Base-by-base conservation (phyloP, 2,329 filamentous ascomycete genomes). In the Fusarium abutilonis region DNA sequence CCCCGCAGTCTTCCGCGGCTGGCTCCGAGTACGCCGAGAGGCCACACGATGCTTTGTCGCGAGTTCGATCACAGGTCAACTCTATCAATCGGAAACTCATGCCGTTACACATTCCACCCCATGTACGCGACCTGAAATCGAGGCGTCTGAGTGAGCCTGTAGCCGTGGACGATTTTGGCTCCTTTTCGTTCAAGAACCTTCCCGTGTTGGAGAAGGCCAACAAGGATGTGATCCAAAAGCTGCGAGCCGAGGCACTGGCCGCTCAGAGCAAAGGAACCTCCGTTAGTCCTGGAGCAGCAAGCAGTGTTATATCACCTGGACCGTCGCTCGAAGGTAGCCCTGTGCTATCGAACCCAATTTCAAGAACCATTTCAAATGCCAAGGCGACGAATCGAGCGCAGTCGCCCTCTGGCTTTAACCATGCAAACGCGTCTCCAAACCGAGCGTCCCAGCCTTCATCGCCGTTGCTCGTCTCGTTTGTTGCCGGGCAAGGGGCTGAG, bases 141-240 rank as follows among this genome's bases (percentile, higher is more conserved):
- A 86, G 95, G 63, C 85, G 95, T 67, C 82, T 98, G 35, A 98
- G 94, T 74, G 95, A 99, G 75, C 95, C 95, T 1, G 88, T 94
- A 14, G 85, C 87, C 29, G 84, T 89, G 1, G 95, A 99, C 74
- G 96, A 99, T 73, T 99, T 99, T 80, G 95, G 95, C 29, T 93
- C 87, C 62, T 99, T 99, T 76, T 87, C 92, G 35, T 99, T 97
- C 82, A 99, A 99, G 79, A 99, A 99, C 70, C 79, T 99, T 44
- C 93, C 94, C 0, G 94, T 98, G 17, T 82, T 99, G 15, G 95
- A 98, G 71, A 98, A 97, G 76, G 95, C 95, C 51, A 99, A 99
- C 77, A 99, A 99, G 74, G 95, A 99, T 70, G 93, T 98, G 28
- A 97, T 99, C 29, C 93, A 98, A 70, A 98, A 98, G 75, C 82